Evolutionary conservation across 306 rosid species (phyloP).

Genomic region (Pueraria montana): DNA sequence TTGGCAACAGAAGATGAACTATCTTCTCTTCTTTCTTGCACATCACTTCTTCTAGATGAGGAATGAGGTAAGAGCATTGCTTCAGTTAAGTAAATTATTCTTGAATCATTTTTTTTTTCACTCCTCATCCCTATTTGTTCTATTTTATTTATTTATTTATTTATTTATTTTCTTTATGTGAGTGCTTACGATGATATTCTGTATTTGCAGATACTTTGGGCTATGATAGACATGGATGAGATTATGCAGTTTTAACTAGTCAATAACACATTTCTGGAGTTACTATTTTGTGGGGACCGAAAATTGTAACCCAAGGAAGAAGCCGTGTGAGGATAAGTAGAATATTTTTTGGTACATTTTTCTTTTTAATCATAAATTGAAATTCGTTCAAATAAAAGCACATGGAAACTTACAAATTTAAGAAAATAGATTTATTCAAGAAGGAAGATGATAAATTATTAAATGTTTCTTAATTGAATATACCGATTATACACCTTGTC

Average conservation of each 20-base stretch:
- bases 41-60: constrained; percentile 69
- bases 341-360: not conserved
- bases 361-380: constrained; percentile 7
- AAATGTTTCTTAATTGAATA: constrained; percentile 33
- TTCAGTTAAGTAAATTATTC: not conserved
- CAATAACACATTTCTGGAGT: constrained; percentile 35
- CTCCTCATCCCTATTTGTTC: not conserved
- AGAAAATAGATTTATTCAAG: not conserved
- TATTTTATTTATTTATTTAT: not conserved
- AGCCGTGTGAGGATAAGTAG: constrained; percentile 23
- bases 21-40: constrained; percentile 73
- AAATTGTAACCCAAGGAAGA: constrained; percentile 39
- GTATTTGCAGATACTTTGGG: constrained; percentile 41
- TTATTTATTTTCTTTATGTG: not conserved
- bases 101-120: not conserved
- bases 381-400: constrained; percentile 38
- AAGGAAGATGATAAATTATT: not conserved
- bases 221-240: constrained; percentile 13
- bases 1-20: constrained; percentile 74
- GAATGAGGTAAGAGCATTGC: constrained; percentile 50
- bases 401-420: not conserved
- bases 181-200: constrained; percentile 3
- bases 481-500: constrained; percentile 88
- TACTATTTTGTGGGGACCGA: not conserved
- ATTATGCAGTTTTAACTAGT: constrained; percentile 32